A percentile compares a stretch with the other conserved stretches of the same genome.
phyloP scores from a whole-genome alignment of 352 stramenopile species.

The Globisporangium uncinulatum region DNA sequence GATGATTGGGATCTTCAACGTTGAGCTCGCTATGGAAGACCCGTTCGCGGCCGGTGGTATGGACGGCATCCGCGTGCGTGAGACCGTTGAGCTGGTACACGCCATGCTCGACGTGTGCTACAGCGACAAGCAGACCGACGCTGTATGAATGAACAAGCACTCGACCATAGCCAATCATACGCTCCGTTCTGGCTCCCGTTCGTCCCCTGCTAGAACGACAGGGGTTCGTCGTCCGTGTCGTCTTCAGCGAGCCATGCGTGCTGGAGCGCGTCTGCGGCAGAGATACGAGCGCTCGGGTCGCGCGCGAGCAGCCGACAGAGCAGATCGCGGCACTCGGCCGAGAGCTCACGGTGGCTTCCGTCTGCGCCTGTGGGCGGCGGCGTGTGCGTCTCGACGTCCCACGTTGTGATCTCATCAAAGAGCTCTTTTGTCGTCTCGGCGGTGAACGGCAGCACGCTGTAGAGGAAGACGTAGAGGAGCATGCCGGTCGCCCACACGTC shows the following conservation, averaged over 20 bases:
- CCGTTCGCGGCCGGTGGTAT: conserved; percentile 65
- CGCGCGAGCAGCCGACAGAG: conserved; percentile 47
- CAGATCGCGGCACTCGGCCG: conserved; percentile 33
- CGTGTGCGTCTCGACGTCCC: conserved; percentile 26
- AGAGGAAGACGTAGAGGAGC: conserved; percentile 84
- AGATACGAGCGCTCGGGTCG: conserved; percentile 43
- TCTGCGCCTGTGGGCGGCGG: conserved; percentile 13
- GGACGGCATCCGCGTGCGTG: conserved; percentile 58
- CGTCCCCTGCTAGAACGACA: conserved; percentile 46
- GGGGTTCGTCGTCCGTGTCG: conserved; percentile 46
- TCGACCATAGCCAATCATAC: not conserved
- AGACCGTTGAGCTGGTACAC: conserved; percentile 45
- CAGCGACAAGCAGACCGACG: conserved; percentile 8
- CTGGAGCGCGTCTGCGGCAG: conserved; percentile 35
- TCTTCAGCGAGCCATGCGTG: conserved; percentile 56
- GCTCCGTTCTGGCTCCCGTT: no score
- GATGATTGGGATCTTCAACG: conserved; percentile 88
- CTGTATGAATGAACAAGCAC: not conserved
- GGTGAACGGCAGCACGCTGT: conserved; percentile 74
- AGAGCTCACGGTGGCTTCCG: conserved; percentile 16
- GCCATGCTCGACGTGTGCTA: conserved; percentile 53
- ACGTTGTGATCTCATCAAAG: conserved; percentile 67
- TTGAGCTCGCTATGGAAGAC: conserved; percentile 80
- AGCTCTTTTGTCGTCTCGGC: conserved; percentile 64
- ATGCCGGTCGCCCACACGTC: conserved; percentile 86